These are phyloP conservation scores for Podospora bellae-mahoneyi DNA, from an alignment of 495 filamentous ascomycete species.

Conservation along the genomic window DNA sequence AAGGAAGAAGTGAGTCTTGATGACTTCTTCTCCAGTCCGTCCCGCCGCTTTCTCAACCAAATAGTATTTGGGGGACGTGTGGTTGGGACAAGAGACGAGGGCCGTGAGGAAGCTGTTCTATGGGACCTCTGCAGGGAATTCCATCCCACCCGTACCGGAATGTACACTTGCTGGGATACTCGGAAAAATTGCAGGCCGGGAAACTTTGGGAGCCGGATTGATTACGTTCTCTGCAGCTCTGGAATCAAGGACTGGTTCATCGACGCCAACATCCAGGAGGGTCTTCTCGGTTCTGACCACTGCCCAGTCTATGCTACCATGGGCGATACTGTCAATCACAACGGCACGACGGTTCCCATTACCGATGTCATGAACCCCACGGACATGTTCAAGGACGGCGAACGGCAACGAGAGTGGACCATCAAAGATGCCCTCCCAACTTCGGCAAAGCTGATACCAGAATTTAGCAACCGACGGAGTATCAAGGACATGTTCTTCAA, in stretches of 20 bases:
- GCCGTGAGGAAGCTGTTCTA: slow-evolving; percentile 69
- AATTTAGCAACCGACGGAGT: slow-evolving; percentile 77
- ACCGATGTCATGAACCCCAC: slow-evolving; percentile 76
- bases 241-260: slow-evolving; percentile 80
- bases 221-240: slow-evolving; percentile 83
- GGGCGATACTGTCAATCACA: slow-evolving; percentile 45
- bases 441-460: slow-evolving; percentile 79
- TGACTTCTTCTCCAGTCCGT: slow-evolving; percentile 64
- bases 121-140: slow-evolving; percentile 85
- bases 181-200: slow-evolving; percentile 68
- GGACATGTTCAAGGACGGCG: slow-evolving; percentile 69
- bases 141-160: slow-evolving; percentile 73
- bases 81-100: slow-evolving; percentile 63
- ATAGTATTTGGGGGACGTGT: slow-evolving; percentile 71
- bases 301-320: slow-evolving; percentile 70
- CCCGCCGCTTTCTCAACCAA: slow-evolving; percentile 83
- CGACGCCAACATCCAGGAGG: slow-evolving; percentile 92
- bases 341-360: slow-evolving; percentile 53
- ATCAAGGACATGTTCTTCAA: slow-evolving; percentile 93
- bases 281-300: slow-evolving; percentile 92
- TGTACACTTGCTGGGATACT: slow-evolving; percentile 84
- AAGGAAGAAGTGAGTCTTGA: slow-evolving; percentile 51
- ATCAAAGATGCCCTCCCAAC: slow-evolving; percentile 63
- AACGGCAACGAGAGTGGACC: slow-evolving; percentile 63
- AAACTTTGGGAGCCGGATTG: slow-evolving; percentile 87